phyloP scores from a whole-genome alignment of 2,329 filamentous ascomycete genomes.

The Fonsecaea nubica region DNA sequence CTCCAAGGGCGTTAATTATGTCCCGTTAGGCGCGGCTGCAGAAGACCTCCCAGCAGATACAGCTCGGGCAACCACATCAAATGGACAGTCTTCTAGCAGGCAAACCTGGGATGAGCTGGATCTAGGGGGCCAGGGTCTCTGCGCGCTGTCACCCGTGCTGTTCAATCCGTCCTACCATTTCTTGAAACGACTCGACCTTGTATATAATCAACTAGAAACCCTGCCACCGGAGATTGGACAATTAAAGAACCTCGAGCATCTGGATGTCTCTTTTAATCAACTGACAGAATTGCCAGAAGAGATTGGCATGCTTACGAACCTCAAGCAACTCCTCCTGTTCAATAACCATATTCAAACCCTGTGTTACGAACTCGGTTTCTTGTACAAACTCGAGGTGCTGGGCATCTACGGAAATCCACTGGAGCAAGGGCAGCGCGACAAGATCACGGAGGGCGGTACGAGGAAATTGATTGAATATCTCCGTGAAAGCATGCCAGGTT shows the following conservation, averaged over 20 bases:
- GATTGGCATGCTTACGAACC: slow-evolving; percentile 93
- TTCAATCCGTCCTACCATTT: slow-evolving; percentile 80
- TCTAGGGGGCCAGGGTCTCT: slow-evolving; percentile 92
- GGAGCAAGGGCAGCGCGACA: slow-evolving; percentile 75
- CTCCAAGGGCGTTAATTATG: slow-evolving; percentile 53
- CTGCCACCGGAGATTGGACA: slow-evolving; percentile 83
- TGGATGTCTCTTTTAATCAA: slow-evolving; percentile 90
- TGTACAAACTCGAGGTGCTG: slow-evolving; percentile 86
- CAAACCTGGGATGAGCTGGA: slow-evolving; percentile 94
- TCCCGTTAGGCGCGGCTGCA: slow-evolving; percentile 56
- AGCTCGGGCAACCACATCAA: slow-evolving; percentile 69
- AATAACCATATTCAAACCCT: slow-evolving; percentile 82
- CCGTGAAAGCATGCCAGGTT: slow-evolving; percentile 84
- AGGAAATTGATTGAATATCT: slow-evolving; percentile 81
- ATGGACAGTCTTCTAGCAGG: slow-evolving; percentile 54
- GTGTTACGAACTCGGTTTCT: slow-evolving; percentile 84
- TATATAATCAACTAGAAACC: slow-evolving; percentile 84
- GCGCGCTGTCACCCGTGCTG: slow-evolving; percentile 77
- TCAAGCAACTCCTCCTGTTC: slow-evolving; percentile 84
- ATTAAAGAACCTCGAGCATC: slow-evolving; percentile 77
- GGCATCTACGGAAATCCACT: slow-evolving; percentile 93
- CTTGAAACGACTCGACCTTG: slow-evolving; percentile 88
- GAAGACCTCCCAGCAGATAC: slow-evolving; percentile 60
- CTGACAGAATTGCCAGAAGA: slow-evolving; percentile 82
- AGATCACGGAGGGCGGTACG: slow-evolving; percentile 86